These are phyloP conservation scores for Chenopodium berlandieri DNA, from an alignment of 148 eudicot species.

Conservation along the genomic window DNA sequence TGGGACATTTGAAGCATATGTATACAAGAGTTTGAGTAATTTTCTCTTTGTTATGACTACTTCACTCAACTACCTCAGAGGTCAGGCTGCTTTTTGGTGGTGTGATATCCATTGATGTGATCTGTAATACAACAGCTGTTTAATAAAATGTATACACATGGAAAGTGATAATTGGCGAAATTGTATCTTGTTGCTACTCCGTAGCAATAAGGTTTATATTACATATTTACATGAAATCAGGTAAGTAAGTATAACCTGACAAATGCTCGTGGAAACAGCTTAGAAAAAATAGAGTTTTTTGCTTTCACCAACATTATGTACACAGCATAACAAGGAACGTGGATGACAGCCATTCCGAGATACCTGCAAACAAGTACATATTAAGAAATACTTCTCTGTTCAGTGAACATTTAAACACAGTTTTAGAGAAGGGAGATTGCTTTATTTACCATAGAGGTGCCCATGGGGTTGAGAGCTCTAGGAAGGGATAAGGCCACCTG, in stretches of 20 bases:
- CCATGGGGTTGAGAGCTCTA: conserved; percentile 73
- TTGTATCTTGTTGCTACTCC: too few relatives aligned
- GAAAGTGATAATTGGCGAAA: background rate
- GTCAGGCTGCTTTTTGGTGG: conserved; percentile 23
- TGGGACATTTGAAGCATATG: background rate
- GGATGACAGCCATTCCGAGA: conserved; percentile 56
- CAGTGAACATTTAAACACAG: background rate
- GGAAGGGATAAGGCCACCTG: conserved; percentile 99
- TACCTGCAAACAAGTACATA: conserved; percentile 49
- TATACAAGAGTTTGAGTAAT: too few relatives aligned
- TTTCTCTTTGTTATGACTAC: too few relatives aligned
- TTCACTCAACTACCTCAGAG: background rate
- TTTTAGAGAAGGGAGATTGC: background rate
- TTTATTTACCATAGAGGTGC: conserved; percentile 77
- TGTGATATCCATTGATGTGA: background rate
- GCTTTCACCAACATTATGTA: conserved; percentile 56
- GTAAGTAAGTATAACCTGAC: conserved; percentile 41
- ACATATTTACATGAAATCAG: background rate
- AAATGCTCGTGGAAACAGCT: conserved; percentile 51
- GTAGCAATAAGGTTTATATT: background rate
- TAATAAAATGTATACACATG: background rate
- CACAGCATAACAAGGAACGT: conserved; percentile 70
- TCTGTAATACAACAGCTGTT: conserved; percentile 17
- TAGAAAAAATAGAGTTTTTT: conserved; percentile 46
- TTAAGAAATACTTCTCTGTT: background rate